Percentiles rank a stretch among this genome's conserved stretches.
These are phyloP conservation scores for Hirschfeldia incana DNA, from an alignment of 345 rosid species.

Conservation along the genomic window DNA sequence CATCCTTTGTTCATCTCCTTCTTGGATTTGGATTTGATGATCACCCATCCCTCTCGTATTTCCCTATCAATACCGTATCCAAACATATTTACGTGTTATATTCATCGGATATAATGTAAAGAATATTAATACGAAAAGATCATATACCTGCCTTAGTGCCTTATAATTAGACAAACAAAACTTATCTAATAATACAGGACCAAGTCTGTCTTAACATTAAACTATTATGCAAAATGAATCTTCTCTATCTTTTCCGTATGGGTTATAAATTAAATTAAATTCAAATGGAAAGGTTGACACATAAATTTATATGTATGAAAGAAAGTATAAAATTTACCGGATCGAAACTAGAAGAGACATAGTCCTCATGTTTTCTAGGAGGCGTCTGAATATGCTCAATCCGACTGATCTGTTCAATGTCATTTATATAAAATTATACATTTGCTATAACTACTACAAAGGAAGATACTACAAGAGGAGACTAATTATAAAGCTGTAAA, in stretches of 20 bases:
- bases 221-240: conserved; percentile 9
- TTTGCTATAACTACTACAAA: conserved; percentile 4
- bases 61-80: conserved; percentile 29
- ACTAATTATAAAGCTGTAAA: not conserved
- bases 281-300: conserved; percentile 4
- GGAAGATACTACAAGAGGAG: not conserved
- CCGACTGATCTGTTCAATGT: conserved; percentile 53
- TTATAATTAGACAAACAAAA: not conserved
- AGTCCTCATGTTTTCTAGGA: conserved; percentile 44
- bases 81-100: conserved; percentile 19
- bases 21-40: conserved; percentile 36
- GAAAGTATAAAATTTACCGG: conserved; percentile 32
- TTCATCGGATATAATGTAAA: not conserved
- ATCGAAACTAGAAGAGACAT: conserved; percentile 38
- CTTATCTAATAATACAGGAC: conserved; percentile 2
- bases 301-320: conserved; percentile 13
- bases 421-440: conserved; percentile 26
- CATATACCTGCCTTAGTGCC: conserved; percentile 6
- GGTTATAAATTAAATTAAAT: conserved; percentile 9
- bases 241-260: conserved; percentile 6
- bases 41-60: conserved; percentile 11
- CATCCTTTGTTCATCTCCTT: conserved; percentile 23
- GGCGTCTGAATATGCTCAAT: conserved; percentile 44
- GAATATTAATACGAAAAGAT: not conserved
- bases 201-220: conserved; percentile 1